phyloP scores from a whole-genome alignment of 2,329 filamentous ascomycete genomes.

The Endoconidiophora polonica region DNA sequence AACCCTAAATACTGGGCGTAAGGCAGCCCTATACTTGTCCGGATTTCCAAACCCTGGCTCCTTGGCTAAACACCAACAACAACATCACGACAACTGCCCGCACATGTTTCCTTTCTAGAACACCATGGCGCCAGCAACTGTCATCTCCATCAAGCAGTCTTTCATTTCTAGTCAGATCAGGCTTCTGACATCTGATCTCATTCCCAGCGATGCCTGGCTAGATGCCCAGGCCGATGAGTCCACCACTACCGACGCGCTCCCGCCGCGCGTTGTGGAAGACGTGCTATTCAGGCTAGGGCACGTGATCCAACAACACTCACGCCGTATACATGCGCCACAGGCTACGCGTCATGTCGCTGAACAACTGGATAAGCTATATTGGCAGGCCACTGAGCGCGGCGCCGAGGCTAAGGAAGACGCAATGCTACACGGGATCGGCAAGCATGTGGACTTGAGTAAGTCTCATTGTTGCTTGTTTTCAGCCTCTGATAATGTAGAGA shows the following conservation, averaged over 20 bases:
- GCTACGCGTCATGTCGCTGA: slow-evolving; percentile 56
- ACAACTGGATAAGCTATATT: slow-evolving; percentile 53
- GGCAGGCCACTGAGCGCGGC: slow-evolving; percentile 27
- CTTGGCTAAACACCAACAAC: not conserved
- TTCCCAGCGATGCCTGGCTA: slow-evolving; percentile 35
- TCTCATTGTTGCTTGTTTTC: not conserved
- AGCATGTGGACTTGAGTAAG: slow-evolving; percentile 30
- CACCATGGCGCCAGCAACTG: slow-evolving; percentile 28
- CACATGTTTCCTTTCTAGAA: not conserved
- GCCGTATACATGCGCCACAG: slow-evolving; percentile 48
- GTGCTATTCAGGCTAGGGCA: slow-evolving; percentile 43
- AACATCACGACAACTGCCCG: no score
- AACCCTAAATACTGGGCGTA: not conserved
- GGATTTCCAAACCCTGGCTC: not conserved
- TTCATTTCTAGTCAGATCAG: slow-evolving; percentile 49
- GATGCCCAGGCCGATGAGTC: slow-evolving; percentile 21
- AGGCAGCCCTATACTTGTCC: not conserved
- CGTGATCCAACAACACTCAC: slow-evolving; percentile 45
- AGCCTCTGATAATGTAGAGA: not conserved
- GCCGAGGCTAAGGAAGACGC: slow-evolving; percentile 20
- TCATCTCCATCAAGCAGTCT: slow-evolving; percentile 44
- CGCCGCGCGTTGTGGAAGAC: slow-evolving; percentile 36
- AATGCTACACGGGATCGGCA: slow-evolving; percentile 22
- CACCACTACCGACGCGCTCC: slow-evolving; percentile 24
- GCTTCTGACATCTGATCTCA: slow-evolving; percentile 41